A percentile compares a stretch with the other conserved stretches of the same genome.
These are phyloP conservation scores for Gossypium lobatum DNA, from an alignment of 441 rosid genomes.

Conservation along the genomic window DNA sequence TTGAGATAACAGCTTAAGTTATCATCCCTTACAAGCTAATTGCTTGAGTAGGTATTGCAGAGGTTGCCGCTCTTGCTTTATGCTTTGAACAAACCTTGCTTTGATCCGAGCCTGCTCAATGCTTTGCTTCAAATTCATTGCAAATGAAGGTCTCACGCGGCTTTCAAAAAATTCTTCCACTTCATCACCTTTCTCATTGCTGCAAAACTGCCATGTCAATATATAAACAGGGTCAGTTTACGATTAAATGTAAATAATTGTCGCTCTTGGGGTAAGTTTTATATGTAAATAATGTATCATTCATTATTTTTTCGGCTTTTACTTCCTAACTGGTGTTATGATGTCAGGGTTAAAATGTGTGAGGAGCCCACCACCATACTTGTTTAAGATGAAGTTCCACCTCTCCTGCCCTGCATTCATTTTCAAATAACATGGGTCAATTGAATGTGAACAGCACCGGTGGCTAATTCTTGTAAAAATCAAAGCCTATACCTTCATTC, in stretches of 20 bases:
- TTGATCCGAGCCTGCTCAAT: slow-evolving; percentile 64
- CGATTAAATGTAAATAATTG: not conserved
- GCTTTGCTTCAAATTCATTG: slow-evolving; percentile 91
- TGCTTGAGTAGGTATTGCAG: slow-evolving; percentile 37
- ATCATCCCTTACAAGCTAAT: slow-evolving; percentile 41
- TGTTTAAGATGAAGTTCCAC: slow-evolving; percentile 59
- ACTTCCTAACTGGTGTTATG: slow-evolving; percentile 63
- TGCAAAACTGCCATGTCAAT: not conserved
- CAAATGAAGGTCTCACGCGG: not conserved
- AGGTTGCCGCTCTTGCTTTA: slow-evolving; percentile 50
- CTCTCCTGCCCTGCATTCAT: slow-evolving; percentile 55
- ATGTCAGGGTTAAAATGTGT: slow-evolving; percentile 58
- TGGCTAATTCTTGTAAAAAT: not conserved
- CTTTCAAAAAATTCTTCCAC: not conserved
- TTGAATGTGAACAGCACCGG: not conserved
- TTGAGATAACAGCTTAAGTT: not conserved
- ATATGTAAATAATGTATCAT: not conserved
- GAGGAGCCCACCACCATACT: slow-evolving; percentile 74
- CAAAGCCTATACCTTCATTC: slow-evolving; percentile 43
- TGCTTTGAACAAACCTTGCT: slow-evolving; percentile 68
- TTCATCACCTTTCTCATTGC: not conserved
- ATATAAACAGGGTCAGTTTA: not conserved
- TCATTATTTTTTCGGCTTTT: not conserved
- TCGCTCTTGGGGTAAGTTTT: not conserved
- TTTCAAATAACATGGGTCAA: not conserved